phyloP scores from a whole-genome alignment of 169 alveolate species.

The Eimeria maxima region DNA sequence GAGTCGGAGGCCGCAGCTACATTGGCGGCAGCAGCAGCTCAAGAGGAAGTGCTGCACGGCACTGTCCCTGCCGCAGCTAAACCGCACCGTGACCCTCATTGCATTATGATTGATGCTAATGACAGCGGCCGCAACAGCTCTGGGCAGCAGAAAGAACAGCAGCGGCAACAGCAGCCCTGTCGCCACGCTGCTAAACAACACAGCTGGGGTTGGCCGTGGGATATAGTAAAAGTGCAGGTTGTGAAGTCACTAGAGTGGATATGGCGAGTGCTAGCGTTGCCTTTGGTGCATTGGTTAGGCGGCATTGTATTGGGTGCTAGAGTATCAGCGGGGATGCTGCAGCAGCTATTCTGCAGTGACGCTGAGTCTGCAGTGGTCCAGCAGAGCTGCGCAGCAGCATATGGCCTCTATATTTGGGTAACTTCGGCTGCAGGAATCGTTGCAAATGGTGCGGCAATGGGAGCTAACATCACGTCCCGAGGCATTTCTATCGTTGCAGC shows the following conservation, averaged over 20 bases:
- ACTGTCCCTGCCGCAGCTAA: slow-evolving; percentile 2
- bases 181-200: slow-evolving; percentile 5
- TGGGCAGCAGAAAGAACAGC: slow-evolving; percentile 4
- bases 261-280: slow-evolving; percentile 7
- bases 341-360: slow-evolving; percentile 40
- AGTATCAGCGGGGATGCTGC: slow-evolving; percentile 11
- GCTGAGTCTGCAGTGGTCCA: slow-evolving; percentile 62
- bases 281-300: slow-evolving; percentile 1
- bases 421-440: neutral
- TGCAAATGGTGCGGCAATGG: neutral
- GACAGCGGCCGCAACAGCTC: neutral
- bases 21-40: slow-evolving; percentile 61
- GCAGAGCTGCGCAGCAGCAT: slow-evolving; percentile 76
- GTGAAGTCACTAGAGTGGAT: slow-evolving; percentile 41
- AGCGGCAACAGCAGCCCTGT: slow-evolving; percentile 28
- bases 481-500: neutral
- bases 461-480: neutral
- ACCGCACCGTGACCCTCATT: slow-evolving; percentile 17
- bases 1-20: slow-evolving; percentile 56
- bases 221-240: neutral
- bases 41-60: neutral
- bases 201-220: slow-evolving; percentile 16
- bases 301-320: neutral
- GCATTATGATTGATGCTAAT: neutral
- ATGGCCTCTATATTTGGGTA: neutral